These are phyloP conservation scores for Geotrichum reessii DNA, from an alignment of 1,139 yeast genomes.

Conservation along the genomic window DNA sequence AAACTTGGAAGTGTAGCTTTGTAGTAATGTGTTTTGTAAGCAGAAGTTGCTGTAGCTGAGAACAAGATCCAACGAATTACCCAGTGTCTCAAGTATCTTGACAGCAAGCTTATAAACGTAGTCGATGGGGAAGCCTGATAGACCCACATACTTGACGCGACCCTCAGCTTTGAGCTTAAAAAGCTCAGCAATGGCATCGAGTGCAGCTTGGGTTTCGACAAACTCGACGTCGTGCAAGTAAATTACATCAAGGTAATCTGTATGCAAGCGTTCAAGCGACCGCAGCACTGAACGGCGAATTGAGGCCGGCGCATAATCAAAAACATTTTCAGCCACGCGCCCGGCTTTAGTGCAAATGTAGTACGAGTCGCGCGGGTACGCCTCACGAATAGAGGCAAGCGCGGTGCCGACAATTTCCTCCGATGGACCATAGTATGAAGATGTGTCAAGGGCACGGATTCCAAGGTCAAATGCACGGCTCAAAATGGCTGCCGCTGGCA, in stretches of 20 bases:
- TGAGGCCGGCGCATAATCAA: slow-evolving; percentile 62
- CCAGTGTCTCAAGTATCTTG: slow-evolving; percentile 36
- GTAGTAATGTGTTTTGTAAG: slow-evolving; percentile 63
- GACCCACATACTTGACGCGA: slow-evolving; percentile 57
- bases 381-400: slow-evolving; percentile 40
- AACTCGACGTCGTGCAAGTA: slow-evolving; percentile 90
- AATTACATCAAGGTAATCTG: slow-evolving; percentile 68
- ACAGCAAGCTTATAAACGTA: slow-evolving; percentile 44
- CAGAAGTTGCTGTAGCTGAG: slow-evolving; percentile 80
- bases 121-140: slow-evolving; percentile 83
- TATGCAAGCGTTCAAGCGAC: slow-evolving; percentile 58
- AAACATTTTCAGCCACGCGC: slow-evolving; percentile 57
- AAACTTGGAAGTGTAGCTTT: slow-evolving; percentile 47
- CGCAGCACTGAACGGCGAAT: slow-evolving; percentile 60
- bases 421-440: slow-evolving; percentile 90
- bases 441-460: slow-evolving; percentile 75
- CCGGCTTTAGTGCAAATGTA: slow-evolving; percentile 86
- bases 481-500: slow-evolving; percentile 57
- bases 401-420: slow-evolving; percentile 71
- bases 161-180: slow-evolving; percentile 60
- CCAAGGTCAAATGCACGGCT: slow-evolving; percentile 60
- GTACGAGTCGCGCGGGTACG: slow-evolving; percentile 56
- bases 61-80: slow-evolving; percentile 60
- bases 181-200: slow-evolving; percentile 60
- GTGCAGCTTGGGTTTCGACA: slow-evolving; percentile 49